Percentiles rank a stretch among this genome's conserved stretches.
These are phyloP conservation scores for Pyrenochaeta sp. DNA, from an alignment of 2,329 filamentous ascomycete genomes.

Conservation along the genomic window DNA sequence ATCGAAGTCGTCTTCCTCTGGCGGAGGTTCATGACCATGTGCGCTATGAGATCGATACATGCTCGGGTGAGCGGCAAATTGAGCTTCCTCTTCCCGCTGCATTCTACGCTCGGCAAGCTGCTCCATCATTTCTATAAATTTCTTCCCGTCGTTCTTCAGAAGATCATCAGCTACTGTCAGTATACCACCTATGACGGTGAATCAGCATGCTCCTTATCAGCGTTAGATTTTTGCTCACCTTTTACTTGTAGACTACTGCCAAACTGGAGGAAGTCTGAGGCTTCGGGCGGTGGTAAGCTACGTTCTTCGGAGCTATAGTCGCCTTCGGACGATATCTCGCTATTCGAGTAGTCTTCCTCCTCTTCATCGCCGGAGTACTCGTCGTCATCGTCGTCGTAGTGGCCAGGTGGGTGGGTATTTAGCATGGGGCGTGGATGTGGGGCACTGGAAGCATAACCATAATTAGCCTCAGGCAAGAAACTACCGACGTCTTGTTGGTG, in stretches of 20 bases:
- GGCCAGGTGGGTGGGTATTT: conserved; percentile 68
- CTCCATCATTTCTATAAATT: conserved; percentile 99
- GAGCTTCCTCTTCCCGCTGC: conserved; percentile 93
- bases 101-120: conserved; percentile 96
- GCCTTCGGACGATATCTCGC: conserved; percentile 73
- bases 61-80: conserved; percentile 68
- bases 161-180: conserved; percentile 98
- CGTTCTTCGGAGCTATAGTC: conserved; percentile 72
- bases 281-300: conserved; percentile 70
- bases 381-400: conserved; percentile 58
- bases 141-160: conserved; percentile 97
- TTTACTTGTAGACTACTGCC: conserved; percentile 97
- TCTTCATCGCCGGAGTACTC: conserved; percentile 65
- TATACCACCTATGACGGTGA: conserved; percentile 77
- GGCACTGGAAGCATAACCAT: conserved; percentile 61
- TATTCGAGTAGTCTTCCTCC: conserved; percentile 60
- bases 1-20: conserved; percentile 81
- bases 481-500: conserved; percentile 76
- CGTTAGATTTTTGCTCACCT: conserved; percentile 57
- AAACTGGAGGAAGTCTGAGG: conserved; percentile 94
- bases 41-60: conserved; percentile 55
- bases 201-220: conserved; percentile 31
- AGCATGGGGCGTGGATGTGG: conserved; percentile 68
- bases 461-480: conserved; percentile 73
- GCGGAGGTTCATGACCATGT: conserved; percentile 71